Evolutionary conservation across 352 stramenopile genomes (phyloP), one percentile per base, ranked within the genome.

Genomic region (Thalassiosira hispida): DNA sequence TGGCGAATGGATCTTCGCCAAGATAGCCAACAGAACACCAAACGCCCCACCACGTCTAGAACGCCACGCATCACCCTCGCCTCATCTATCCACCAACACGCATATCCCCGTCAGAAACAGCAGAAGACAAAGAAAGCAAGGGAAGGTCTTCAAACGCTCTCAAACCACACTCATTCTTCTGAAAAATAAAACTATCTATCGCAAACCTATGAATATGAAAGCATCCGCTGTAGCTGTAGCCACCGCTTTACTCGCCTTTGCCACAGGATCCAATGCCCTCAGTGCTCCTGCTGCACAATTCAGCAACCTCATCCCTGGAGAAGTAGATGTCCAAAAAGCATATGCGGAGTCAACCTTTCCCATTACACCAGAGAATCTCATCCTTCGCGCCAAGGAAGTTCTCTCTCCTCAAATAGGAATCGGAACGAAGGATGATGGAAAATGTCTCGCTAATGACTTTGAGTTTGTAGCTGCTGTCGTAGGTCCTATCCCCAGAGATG

Each of bases 391-490:
- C 8, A 88, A 89, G 46, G 5, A 89, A 66, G 47, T 91, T 5
- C 75, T 92, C 7, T 62, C 44, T 14, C 69, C 65, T 1, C 52
- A 86, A 53, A 61, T 83, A 33, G 70, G 51, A 18, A 63, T 88
- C 18, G 80, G 73, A n/a, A 89, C 82, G 0, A 82, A 86, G 59
- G 88, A 93, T 68, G 75, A 55, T 16, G 88, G 88, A 25, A 73
- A 63, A n/a, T 93, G 86, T 66, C 71, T 94, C n/a, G 86, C 90
- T 2, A 69, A 90, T 12, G 62, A 90, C 38, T 94, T 94, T 81
- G 73, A 90, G 71, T 94, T 94, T 68, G 84, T 79, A 51, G 90
- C 84, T 16, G 75, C 90, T 12, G 87, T 92, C 0, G 86, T 94
- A 0, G 90, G 90, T 8, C 90, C 90, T 0, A 80, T 94, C 33